These are phyloP conservation scores for Nothopassalora personata DNA, from an alignment of 2,329 filamentous ascomycete genomes.

Conservation along the genomic window DNA sequence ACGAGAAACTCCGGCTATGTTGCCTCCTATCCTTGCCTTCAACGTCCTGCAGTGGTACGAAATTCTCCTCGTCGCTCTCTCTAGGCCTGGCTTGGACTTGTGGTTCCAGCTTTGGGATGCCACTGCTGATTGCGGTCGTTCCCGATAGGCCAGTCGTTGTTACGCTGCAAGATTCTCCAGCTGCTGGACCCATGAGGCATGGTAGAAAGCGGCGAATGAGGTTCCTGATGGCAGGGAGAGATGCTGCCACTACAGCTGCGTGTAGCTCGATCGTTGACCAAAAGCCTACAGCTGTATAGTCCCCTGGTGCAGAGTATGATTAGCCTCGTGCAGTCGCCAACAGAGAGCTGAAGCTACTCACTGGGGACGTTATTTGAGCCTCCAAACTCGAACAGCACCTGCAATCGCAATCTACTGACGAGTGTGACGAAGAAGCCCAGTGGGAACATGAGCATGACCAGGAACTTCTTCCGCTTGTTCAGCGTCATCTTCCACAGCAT, in stretches of 20 bases:
- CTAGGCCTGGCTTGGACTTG: slow-evolving; percentile 5
- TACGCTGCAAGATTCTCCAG: background rate
- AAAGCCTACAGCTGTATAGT: slow-evolving; percentile 14
- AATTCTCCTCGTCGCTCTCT: slow-evolving; percentile 14
- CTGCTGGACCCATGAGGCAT: slow-evolving; percentile 12
- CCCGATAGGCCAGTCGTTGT: slow-evolving; percentile 5
- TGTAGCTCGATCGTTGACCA: slow-evolving; percentile 17
- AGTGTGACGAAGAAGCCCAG: slow-evolving; percentile 20
- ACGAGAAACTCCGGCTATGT: background rate
- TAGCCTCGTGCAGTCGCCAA: background rate
- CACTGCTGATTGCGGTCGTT: slow-evolving; percentile 1
- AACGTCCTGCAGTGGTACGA: slow-evolving; percentile 11
- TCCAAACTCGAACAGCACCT: slow-evolving; percentile 20
- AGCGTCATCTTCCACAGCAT: slow-evolving; percentile 19
- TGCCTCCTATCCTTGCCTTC: background rate
- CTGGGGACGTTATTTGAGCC: slow-evolving; percentile 13
- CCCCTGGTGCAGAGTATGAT: background rate
- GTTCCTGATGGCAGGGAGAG: slow-evolving; percentile 16
- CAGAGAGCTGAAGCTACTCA: background rate
- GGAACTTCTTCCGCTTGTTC: slow-evolving; percentile 19
- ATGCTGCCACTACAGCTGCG: slow-evolving; percentile 12
- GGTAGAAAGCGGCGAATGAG: slow-evolving; percentile 13
- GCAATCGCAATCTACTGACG: slow-evolving; percentile 15
- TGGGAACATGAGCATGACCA: slow-evolving; percentile 20
- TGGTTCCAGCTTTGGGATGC: slow-evolving; percentile 1